Conservation (phyloP, 495 filamentous ascomycete genomes). For the Trichoderma parareesei region DNA sequence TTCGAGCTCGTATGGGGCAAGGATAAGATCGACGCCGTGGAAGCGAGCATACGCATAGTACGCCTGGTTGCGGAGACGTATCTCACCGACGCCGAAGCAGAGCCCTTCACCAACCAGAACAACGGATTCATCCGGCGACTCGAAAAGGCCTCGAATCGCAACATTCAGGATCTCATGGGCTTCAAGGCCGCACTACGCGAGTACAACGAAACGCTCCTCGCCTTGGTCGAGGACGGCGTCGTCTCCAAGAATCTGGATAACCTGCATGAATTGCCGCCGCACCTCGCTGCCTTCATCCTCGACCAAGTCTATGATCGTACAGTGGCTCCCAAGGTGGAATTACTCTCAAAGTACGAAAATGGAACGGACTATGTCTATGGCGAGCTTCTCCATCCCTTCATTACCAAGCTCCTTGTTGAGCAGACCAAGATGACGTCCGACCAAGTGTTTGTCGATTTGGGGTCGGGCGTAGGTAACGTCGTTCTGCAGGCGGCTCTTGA, state of each 20-base stretch:
- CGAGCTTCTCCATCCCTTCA: conserved; percentile 78
- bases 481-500: conserved; percentile 91
- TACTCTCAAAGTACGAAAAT: conserved; percentile 72
- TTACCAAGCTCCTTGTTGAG: conserved; percentile 65
- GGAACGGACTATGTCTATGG: conserved; percentile 91
- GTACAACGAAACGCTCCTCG: conserved; percentile 64
- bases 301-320: conserved; percentile 85
- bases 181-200: conserved; percentile 62
- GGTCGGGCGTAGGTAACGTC: conserved; percentile 92
- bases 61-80: conserved; percentile 66
- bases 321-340: conserved; percentile 78
- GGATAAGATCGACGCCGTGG: conserved; percentile 76
- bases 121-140: conserved; percentile 65
- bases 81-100: conserved; percentile 55
- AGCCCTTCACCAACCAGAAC: conserved; percentile 61
- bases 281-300: conserved; percentile 72
- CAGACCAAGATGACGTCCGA: conserved; percentile 68
- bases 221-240: conserved; percentile 52
- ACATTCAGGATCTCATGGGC: conserved; percentile 52
- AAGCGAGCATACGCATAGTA: conserved; percentile 76
- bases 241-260: conserved; percentile 60
- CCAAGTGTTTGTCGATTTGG: conserved; percentile 87
- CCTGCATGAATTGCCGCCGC: conserved; percentile 55
- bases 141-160: conserved; percentile 55
- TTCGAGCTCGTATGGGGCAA: conserved; percentile 71